Evolutionary conservation across 164 flowering plant species (phyloP).

Genomic region (Stephania yunnanensis): DNA sequence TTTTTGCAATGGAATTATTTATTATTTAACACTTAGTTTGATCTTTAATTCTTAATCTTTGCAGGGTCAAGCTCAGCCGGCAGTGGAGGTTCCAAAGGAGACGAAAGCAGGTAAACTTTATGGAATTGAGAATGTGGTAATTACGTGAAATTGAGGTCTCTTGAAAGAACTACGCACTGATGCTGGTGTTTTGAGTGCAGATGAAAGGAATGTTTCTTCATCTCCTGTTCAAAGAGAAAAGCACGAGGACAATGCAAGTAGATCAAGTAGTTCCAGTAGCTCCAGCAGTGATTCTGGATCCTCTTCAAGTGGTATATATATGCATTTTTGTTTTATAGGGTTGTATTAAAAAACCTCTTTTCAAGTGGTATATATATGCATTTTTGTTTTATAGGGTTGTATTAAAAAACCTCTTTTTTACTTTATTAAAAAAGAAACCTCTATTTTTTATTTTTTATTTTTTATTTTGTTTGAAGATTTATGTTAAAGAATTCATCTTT

Average conservation of each 20-base stretch:
- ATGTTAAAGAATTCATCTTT: not conserved
- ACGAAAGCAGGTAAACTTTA: conserved; percentile 31
- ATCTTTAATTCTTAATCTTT: conserved; percentile 2
- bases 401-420: too few species aligned
- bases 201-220: conserved; percentile 39
- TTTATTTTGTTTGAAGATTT: not conserved
- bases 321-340: not conserved
- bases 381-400: not conserved
- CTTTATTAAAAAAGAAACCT: too few species aligned
- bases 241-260: conserved; percentile 42
- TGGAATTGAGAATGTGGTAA: not conserved
- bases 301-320: conserved; percentile 71
- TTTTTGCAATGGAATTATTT: not conserved
- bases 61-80: conserved; percentile 30
- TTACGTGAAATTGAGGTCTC: not conserved
- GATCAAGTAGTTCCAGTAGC: conserved; percentile 76
- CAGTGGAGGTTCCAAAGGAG: conserved; percentile 28
- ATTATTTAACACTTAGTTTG: not conserved
- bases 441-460: too few species aligned
- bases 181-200: conserved; percentile 25
- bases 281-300: conserved; percentile 87
- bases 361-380: conserved; percentile 60
- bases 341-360: conserved; percentile 22
- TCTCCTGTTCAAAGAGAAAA: conserved; percentile 43
- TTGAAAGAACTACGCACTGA: not conserved